Evolutionary conservation across 805 yeast species (phyloP).

Genomic region (Candida glaebosa): DNA sequence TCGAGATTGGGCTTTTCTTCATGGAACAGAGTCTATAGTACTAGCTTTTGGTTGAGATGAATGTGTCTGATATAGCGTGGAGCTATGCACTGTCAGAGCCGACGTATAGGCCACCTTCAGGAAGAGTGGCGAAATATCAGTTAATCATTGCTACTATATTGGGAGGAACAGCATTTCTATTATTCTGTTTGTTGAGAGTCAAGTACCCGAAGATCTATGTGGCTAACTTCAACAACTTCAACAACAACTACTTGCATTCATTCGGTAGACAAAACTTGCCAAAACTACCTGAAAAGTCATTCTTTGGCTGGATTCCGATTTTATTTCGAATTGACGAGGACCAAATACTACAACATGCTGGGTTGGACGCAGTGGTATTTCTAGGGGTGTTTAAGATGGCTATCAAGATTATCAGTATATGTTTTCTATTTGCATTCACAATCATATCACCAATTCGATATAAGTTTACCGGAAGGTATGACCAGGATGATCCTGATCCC

Average conservation of each 20-base stretch:
- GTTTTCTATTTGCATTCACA: conserved; percentile 66
- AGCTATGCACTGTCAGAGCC: neutral
- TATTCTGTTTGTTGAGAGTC: conserved; percentile 68
- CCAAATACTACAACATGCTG: conserved; percentile 84
- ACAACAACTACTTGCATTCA: conserved; percentile 38
- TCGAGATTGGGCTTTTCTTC: no score
- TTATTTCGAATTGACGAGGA: conserved; percentile 64
- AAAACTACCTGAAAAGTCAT: conserved; percentile 47
- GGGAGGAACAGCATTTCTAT: conserved; percentile 64
- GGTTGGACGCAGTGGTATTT: conserved; percentile 91
- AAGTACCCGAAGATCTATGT: conserved; percentile 81
- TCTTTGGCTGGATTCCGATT: conserved; percentile 80
- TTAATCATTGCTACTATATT: conserved; percentile 61
- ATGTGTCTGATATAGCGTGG: neutral
- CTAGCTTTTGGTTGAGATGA: neutral
- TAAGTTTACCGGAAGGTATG: conserved; percentile 67
- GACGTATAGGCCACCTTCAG: conserved; percentile 17
- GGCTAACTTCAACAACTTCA: conserved; percentile 61
- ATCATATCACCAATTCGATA: conserved; percentile 83
- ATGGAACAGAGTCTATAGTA: neutral
- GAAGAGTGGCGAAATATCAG: conserved; percentile 74
- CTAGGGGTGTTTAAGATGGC: conserved; percentile 88
- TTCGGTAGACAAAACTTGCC: conserved; percentile 54
- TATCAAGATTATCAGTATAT: conserved; percentile 60
- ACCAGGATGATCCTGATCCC: conserved; percentile 23